A percentile compares a stretch with the other conserved stretches of the same genome.
phyloP scores from a whole-genome alignment of 108 stramenopile genomes.

The Aurantiochytrium sp. region DNA sequence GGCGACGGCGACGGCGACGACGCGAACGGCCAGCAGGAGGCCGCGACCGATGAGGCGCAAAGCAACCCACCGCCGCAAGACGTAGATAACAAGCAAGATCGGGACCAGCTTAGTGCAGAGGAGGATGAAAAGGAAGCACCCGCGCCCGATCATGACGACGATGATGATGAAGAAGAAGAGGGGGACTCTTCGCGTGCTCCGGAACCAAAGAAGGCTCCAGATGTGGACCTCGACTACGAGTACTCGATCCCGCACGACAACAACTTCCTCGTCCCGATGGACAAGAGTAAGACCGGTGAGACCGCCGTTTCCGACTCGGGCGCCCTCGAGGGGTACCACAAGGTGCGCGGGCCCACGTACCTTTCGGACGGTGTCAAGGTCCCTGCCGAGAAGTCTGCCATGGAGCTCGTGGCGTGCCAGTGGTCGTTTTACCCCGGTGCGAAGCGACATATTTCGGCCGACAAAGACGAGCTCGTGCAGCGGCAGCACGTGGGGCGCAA shows the following conservation, averaged over 20 bases:
- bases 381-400: background rate
- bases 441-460: conserved; percentile 17
- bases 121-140: background rate
- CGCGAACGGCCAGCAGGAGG: no score
- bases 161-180: background rate
- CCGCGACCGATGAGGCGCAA: no score
- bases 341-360: conserved; percentile 15
- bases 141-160: background rate
- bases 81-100: no score
- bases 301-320: background rate
- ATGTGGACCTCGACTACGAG: background rate
- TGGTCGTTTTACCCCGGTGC: conserved; percentile 24
- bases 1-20: no score
- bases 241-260: conserved; percentile 31
- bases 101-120: no score
- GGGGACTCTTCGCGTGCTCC: background rate
- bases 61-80: no score
- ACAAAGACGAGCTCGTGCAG: background rate
- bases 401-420: background rate
- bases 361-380: background rate
- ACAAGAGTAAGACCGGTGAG: background rate
- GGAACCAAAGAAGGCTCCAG: background rate
- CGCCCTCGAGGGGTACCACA: background rate
- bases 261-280: conserved; percentile 8
- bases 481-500: conserved; percentile 21